These are phyloP conservation scores for Penstemon newberryi DNA, from an alignment of 257 asterid genomes.

Conservation along the genomic window DNA sequence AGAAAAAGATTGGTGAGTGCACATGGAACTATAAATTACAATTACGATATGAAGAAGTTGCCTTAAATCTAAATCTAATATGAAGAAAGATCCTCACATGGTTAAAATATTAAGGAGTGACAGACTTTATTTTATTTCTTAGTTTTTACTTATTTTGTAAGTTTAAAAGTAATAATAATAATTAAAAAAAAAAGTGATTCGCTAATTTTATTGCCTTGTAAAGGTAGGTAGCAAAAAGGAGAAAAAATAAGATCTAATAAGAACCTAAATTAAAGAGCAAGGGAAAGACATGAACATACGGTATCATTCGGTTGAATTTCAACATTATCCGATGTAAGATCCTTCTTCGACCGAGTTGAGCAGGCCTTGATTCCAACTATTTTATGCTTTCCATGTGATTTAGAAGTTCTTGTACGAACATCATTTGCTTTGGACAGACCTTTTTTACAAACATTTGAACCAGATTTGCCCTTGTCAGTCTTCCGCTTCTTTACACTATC, in stretches of 20 bases:
- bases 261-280: conserved; percentile 11
- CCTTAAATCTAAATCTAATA: background rate
- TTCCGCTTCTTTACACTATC: conserved; percentile 39
- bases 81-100: background rate
- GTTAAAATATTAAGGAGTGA: background rate
- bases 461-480: conserved; percentile 39
- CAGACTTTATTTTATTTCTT: background rate
- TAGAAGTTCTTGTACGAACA: conserved; percentile 35
- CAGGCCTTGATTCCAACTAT: conserved; percentile 32
- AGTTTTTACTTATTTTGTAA: background rate
- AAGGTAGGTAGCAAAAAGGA: background rate
- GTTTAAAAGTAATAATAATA: background rate
- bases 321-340: conserved; percentile 27
- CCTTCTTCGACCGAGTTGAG: conserved; percentile 26
- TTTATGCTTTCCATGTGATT: conserved; percentile 39
- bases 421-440: conserved; percentile 30
- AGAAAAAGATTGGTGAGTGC: background rate
- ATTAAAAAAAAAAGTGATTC: background rate
- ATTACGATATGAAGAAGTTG: background rate
- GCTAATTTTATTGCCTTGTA: background rate
- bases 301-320: conserved; percentile 44
- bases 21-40: background rate
- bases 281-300: conserved; percentile 36
- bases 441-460: conserved; percentile 32
- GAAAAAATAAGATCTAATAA: conserved; percentile 2